phyloP scores from a whole-genome alignment of 2,329 filamentous ascomycete genomes.

The Coniochaeta sp. region DNA sequence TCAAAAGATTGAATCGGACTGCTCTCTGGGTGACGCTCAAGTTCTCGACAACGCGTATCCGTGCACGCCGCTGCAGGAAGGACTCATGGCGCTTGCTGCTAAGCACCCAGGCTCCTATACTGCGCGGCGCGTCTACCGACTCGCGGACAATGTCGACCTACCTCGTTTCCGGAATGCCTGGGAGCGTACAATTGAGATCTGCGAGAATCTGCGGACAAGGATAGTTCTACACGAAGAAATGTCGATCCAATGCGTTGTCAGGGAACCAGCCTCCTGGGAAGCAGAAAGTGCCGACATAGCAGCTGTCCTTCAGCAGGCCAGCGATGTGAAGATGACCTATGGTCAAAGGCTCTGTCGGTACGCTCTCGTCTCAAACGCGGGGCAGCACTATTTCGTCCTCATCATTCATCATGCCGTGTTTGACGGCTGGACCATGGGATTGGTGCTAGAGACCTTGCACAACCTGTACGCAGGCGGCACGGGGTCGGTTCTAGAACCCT shows the following conservation, averaged over 20 bases:
- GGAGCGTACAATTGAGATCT: too few species aligned
- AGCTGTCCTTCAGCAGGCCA: background rate
- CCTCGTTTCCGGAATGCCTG: background rate
- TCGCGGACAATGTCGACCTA: background rate
- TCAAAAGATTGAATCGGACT: too few species aligned
- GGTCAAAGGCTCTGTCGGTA: background rate
- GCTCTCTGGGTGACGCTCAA: too few species aligned
- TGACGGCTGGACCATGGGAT: constrained; percentile 11
- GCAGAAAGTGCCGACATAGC: too few species aligned
- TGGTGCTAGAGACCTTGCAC: background rate
- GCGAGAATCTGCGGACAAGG: too few species aligned
- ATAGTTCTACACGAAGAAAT: too few species aligned
- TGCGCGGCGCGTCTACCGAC: background rate
- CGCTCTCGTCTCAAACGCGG: constrained; percentile 5
- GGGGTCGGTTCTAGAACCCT: too few species aligned
- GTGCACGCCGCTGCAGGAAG: constrained; percentile 46
- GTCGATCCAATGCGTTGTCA: too few species aligned
- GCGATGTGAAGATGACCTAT: background rate
- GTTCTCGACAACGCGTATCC: constrained; percentile 44
- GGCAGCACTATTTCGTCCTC: constrained; percentile 27
- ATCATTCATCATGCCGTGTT: constrained; percentile 34
- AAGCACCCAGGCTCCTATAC: constrained; percentile 16
- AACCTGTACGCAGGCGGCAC: background rate
- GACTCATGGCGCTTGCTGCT: constrained; percentile 43
- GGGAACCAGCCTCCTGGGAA: too few species aligned